A percentile compares a stretch with the other conserved stretches of the same genome.
These are phyloP conservation scores for Metschnikowia continentalis DNA, from an alignment of 805 yeast species.

Conservation along the genomic window DNA sequence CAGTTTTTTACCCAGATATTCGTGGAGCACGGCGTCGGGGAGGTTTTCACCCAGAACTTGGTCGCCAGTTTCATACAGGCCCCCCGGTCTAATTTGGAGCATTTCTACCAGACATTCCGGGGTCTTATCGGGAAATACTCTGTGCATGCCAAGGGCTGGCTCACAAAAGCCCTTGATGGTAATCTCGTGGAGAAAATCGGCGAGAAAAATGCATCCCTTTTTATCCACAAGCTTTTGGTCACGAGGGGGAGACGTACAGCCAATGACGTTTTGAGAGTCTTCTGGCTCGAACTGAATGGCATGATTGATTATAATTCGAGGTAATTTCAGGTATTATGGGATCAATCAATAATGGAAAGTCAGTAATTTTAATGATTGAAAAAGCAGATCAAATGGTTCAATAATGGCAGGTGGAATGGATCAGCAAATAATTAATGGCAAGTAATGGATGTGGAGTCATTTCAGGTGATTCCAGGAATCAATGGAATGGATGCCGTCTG, in stretches of 20 bases:
- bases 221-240: slow-evolving; percentile 51
- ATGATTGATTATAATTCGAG: slow-evolving; percentile 36
- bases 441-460: too few species aligned
- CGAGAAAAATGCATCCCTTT: slow-evolving; percentile 33
- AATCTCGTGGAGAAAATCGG: slow-evolving; percentile 11
- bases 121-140: slow-evolving; percentile 46
- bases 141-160: slow-evolving; percentile 35
- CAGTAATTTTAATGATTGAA: too few species aligned
- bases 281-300: slow-evolving; percentile 64
- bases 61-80: slow-evolving; percentile 34
- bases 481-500: too few species aligned
- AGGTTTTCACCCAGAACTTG: slow-evolving; percentile 24
- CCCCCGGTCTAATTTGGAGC: slow-evolving; percentile 58
- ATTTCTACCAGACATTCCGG: slow-evolving; percentile 51
- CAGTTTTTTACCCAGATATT: slow-evolving; percentile 21
- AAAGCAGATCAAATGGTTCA: too few species aligned
- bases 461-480: too few species aligned
- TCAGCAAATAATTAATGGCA: too few species aligned
- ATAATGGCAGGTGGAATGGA: too few species aligned
- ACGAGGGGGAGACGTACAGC: slow-evolving; percentile 67
- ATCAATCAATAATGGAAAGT: too few species aligned
- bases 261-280: slow-evolving; percentile 52
- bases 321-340: neutral
- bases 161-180: slow-evolving; percentile 6
- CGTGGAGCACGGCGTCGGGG: slow-evolving; percentile 20